phyloP scores from a whole-genome alignment of 768 basidiomycete species.

The Lenzites betulinus region DNA sequence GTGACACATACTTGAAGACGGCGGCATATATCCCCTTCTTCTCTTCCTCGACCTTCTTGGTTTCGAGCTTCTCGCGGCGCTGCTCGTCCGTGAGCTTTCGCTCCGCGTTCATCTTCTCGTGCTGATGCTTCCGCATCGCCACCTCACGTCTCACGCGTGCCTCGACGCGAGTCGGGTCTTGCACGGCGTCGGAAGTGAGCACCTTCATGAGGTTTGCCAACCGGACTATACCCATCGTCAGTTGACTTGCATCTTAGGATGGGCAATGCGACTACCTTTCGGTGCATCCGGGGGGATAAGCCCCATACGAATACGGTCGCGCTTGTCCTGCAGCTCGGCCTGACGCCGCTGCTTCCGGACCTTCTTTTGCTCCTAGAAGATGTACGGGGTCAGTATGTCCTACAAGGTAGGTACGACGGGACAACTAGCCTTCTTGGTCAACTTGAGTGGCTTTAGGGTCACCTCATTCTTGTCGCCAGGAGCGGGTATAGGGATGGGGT shows the following conservation, averaged over 20 bases:
- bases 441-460: constrained; percentile 81
- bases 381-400: background rate
- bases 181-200: constrained; percentile 92
- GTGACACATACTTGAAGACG: constrained; percentile 80
- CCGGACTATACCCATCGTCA: constrained; percentile 59
- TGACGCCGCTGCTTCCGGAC: constrained; percentile 88
- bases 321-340: constrained; percentile 89
- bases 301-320: constrained; percentile 95
- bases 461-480: constrained; percentile 83
- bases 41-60: constrained; percentile 85
- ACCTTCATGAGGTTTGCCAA: constrained; percentile 97
- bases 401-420: background rate
- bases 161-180: constrained; percentile 97
- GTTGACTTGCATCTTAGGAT: background rate
- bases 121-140: constrained; percentile 81
- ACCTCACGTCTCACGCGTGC: constrained; percentile 94
- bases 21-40: constrained; percentile 80
- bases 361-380: constrained; percentile 86
- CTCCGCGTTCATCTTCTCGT: constrained; percentile 93
- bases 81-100: constrained; percentile 93
- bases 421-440: constrained; percentile 81
- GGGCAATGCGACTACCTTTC: constrained; percentile 62
- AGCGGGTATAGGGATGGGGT: constrained; percentile 94
- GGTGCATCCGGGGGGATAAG: constrained; percentile 92
- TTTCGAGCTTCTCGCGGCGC: constrained; percentile 81